These are phyloP conservation scores for Lentinus polychrous DNA, from an alignment of 1,284 basidiomycete genomes.

Conservation along the genomic window DNA sequence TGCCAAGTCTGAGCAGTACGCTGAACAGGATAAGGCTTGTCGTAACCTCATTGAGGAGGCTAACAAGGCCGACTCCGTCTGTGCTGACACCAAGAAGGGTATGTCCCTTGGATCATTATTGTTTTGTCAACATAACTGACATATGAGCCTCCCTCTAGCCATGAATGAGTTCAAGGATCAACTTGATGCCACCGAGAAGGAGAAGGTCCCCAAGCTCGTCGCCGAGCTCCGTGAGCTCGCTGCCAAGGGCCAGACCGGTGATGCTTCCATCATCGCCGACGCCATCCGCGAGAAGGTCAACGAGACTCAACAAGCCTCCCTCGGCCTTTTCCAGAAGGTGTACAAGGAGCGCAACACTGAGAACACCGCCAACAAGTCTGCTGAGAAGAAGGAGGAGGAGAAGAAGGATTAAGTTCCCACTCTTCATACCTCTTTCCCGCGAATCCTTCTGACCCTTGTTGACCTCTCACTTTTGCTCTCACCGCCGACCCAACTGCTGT, in stretches of 20 bases:
- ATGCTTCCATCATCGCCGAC: slow-evolving; percentile 78
- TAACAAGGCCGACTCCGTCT: slow-evolving; percentile 95
- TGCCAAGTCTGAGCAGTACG: slow-evolving; percentile 88
- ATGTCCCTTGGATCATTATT: slow-evolving; percentile 16
- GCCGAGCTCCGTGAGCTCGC: slow-evolving; percentile 87
- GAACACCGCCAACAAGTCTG: slow-evolving; percentile 41
- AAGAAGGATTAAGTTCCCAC: slow-evolving; percentile 58
- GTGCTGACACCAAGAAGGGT: slow-evolving; percentile 94
- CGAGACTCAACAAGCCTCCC: slow-evolving; percentile 94
- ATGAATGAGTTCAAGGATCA: slow-evolving; percentile 98
- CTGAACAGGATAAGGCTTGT: slow-evolving; percentile 87
- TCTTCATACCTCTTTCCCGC: slow-evolving; percentile 6
- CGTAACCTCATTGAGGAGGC: slow-evolving; percentile 90
- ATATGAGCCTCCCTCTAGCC: slow-evolving; percentile 36
- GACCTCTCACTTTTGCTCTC: not conserved
- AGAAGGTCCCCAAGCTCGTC: slow-evolving; percentile 86
- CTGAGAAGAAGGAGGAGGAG: slow-evolving; percentile 51
- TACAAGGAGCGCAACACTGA: slow-evolving; percentile 89
- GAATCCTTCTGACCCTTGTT: not conserved
- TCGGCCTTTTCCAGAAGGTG: slow-evolving; percentile 97
- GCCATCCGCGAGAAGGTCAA: slow-evolving; percentile 89
- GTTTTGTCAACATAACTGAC: slow-evolving; percentile 1
- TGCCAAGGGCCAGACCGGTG: slow-evolving; percentile 85
- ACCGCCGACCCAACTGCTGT: too few relatives aligned
- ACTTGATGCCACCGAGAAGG: slow-evolving; percentile 87